Percentiles rank a stretch among this genome's conserved stretches.
Evolutionary conservation across 306 rosid species (phyloP).

Genomic region (Fragaria vesca): DNA sequence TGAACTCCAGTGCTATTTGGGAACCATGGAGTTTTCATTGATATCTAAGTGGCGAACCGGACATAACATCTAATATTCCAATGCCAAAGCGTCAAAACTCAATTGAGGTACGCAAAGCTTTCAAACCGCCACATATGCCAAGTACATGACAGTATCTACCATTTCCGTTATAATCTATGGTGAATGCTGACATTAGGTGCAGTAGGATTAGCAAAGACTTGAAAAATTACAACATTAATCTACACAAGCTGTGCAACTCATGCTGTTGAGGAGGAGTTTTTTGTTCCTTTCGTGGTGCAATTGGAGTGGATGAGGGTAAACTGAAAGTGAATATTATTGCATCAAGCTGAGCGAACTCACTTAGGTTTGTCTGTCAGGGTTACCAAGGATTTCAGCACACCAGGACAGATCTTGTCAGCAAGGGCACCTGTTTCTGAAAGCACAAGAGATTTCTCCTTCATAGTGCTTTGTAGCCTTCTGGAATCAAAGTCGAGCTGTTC

Average conservation of each 20-base stretch:
- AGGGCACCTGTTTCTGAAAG: slow-evolving; percentile 79
- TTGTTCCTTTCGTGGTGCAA: neutral
- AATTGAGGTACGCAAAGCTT: neutral
- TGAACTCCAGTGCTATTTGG: slow-evolving; percentile 6
- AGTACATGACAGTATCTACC: neutral
- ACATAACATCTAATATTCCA: neutral
- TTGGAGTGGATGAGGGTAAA: slow-evolving; percentile 5
- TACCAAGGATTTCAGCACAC: slow-evolving; percentile 64
- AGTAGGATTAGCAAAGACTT: neutral
- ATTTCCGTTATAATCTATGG: neutral
- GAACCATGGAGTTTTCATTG: neutral
- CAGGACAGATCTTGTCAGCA: slow-evolving; percentile 73
- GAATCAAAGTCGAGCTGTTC: slow-evolving; percentile 67
- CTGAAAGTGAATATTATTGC: neutral
- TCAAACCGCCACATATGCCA: neutral
- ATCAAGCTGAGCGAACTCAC: slow-evolving; percentile 28
- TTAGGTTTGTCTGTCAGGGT: slow-evolving; percentile 66
- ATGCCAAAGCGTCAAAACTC: neutral
- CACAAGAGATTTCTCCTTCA: slow-evolving; percentile 74
- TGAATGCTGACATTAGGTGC: neutral
- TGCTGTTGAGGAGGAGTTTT: neutral
- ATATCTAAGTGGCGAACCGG: neutral
- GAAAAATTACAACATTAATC: neutral
- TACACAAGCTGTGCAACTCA: neutral
- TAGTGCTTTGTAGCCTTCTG: slow-evolving; percentile 65